Evolutionary conservation across 2,329 filamentous ascomycete species (phyloP).

Genomic region (Scytalidium lignicola): DNA sequence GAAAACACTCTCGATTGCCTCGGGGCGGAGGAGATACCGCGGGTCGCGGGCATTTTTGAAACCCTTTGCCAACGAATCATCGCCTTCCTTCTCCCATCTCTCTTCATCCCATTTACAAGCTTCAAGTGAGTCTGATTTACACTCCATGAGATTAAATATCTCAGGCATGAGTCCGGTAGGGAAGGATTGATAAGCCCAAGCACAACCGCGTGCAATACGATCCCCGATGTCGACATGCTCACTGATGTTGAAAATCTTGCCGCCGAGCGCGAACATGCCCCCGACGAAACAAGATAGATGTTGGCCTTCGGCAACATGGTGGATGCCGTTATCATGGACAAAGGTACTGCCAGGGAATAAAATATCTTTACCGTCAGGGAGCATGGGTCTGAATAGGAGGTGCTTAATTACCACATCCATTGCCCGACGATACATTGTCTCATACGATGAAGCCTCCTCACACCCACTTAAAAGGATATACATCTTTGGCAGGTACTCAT

Average conservation of each 20-base stretch:
- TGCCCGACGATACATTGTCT: conserved; percentile 40
- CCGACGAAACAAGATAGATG: conserved; percentile 71
- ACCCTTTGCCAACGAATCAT: conserved; percentile 5
- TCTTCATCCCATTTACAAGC: conserved; percentile 34
- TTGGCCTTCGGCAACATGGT: conserved; percentile 37
- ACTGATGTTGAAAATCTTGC: conserved; percentile 51
- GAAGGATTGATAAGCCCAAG: conserved; percentile 56
- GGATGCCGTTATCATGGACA: conserved; percentile 36
- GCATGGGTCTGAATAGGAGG: conserved; percentile 40
- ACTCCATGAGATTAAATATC: conserved; percentile 35
- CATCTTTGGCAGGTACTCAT: conserved; percentile 63
- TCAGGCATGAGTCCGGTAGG: conserved; percentile 60
- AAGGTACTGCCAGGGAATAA: conserved; percentile 44
- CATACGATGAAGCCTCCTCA: conserved; percentile 37
- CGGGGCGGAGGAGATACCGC: conserved; percentile 50
- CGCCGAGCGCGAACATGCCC: conserved; percentile 65
- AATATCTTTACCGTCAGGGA: conserved; percentile 32
- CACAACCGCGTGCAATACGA: conserved; percentile 57
- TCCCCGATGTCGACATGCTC: conserved; percentile 51
- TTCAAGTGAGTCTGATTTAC: conserved; percentile 9
- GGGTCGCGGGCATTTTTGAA: conserved; percentile 7
- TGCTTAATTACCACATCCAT: conserved; percentile 40
- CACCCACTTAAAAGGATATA: conserved; percentile 54
- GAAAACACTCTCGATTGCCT: conserved; percentile 64
- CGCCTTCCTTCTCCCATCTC: conserved; percentile 39